Conservation (phyloP, 2,329 filamentous ascomycete species). For the Macrophomina phaseolina region DNA sequence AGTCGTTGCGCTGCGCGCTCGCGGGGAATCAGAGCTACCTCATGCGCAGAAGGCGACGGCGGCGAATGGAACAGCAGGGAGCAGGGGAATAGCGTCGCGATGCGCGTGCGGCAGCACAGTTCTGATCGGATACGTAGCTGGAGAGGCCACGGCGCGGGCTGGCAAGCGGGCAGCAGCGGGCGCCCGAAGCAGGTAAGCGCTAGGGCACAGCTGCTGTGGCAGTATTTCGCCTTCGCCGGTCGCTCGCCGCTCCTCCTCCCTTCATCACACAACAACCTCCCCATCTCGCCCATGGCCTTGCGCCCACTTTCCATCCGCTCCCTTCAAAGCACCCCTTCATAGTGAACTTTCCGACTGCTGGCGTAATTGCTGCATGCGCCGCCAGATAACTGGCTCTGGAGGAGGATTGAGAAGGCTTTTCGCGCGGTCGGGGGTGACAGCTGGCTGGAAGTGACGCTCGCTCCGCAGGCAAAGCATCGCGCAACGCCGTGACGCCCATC, state of each 20-base stretch:
- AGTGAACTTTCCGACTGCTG: constrained; percentile 28
- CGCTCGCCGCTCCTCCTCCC: constrained; percentile 31
- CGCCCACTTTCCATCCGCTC: constrained; percentile 35
- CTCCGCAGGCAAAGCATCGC: constrained; percentile 25
- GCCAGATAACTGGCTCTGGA: constrained; percentile 29
- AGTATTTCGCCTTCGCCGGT: constrained; percentile 24
- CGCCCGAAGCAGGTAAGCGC: constrained; percentile 18
- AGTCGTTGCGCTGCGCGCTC: constrained; percentile 35
- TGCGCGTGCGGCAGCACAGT: constrained; percentile 15
- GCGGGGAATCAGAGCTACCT: constrained; percentile 30
- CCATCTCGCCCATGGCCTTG: constrained; percentile 22
- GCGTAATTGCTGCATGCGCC: constrained; percentile 23
- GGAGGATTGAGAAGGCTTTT: constrained; percentile 27
- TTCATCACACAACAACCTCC: constrained; percentile 32
- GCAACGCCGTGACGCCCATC: constrained; percentile 26
- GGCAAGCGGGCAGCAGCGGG: constrained; percentile 2
- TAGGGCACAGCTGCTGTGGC: neutral
- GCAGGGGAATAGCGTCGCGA: constrained; percentile 1
- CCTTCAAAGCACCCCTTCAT: constrained; percentile 33
- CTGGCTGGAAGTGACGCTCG: constrained; percentile 26
- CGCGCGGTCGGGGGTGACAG: constrained; percentile 24
- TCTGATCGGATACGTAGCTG: neutral
- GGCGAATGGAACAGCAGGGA: neutral
- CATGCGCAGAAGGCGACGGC: constrained; percentile 25
- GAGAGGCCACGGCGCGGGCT: constrained; percentile 25